Conservation (phyloP, 805 yeast species). For the Sugiyamaella chiloensis region DNA sequence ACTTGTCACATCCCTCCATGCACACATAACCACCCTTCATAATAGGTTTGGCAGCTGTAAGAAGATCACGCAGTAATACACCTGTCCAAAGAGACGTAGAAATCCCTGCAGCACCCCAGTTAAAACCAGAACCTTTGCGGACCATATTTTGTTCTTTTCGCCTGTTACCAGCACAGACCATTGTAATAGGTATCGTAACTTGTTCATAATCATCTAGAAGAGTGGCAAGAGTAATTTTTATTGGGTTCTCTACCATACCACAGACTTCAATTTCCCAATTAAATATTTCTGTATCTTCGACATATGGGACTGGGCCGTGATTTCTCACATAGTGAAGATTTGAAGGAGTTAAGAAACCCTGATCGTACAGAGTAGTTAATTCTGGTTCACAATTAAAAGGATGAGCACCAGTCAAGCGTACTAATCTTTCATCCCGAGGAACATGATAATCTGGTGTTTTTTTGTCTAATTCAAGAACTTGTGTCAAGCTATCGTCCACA, state of each 20-base stretch:
- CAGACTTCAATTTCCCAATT: conserved; percentile 10
- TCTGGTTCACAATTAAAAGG: conserved; percentile 9
- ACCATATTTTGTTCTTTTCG: conserved; percentile 12
- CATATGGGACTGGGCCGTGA: conserved; percentile 10
- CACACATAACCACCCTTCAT: conserved; percentile 32
- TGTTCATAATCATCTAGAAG: conserved; percentile 5
- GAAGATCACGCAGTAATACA: conserved; percentile 7
- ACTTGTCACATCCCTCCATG: conserved; percentile 22
- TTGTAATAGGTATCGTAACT: conserved; percentile 5
- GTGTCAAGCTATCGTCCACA: neutral
- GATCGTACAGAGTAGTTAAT: conserved; percentile 2
- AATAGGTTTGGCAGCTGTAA: conserved; percentile 22
- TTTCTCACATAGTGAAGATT: conserved; percentile 9
- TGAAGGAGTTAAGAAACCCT: conserved; percentile 7
- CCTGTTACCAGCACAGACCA: conserved; percentile 11
- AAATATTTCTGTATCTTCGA: conserved; percentile 2
- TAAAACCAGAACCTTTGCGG: conserved; percentile 7
- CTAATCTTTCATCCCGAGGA: conserved; percentile 8
- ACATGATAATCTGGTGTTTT: conserved; percentile 11
- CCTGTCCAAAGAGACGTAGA: conserved; percentile 11
- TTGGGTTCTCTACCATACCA: conserved; percentile 10
- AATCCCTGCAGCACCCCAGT: conserved; percentile 10
- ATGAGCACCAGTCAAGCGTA: conserved; percentile 9
- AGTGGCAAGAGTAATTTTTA: conserved; percentile 3
- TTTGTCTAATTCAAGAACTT: conserved; percentile 7